Evolutionary conservation across 306 rosid species (phyloP), one percentile per base, ranked within the genome.

Genomic region (Trifolium repens): DNA sequence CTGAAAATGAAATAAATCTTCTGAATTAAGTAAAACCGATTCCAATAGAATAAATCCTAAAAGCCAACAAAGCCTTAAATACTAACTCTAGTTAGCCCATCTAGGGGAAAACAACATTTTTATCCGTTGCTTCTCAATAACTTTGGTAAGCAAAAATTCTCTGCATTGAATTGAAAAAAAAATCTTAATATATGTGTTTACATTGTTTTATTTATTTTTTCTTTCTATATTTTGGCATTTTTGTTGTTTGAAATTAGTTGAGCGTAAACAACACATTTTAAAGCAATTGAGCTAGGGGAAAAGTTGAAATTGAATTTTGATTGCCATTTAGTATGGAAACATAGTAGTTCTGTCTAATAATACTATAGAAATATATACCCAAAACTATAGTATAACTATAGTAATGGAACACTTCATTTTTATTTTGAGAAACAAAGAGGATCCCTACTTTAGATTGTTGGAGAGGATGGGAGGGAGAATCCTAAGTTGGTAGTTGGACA

Each of bases 31-130:
- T 17, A 39, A 53, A 76, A 37, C 19, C 1, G 26, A 52, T 39
- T 66, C 47, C 34, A 42, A 44, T 55, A n/a, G 30, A 61, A 40
- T 6, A 78, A 71, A 62, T n/a, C 16, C 72, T 64, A 14, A 7
- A 49, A 24, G 71, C 26, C 12, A 27, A 70, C 73, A 24, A 60
- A 24, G 26, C n/a, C 34, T 24, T 65, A 54, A 16, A 55, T 22
- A 55, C 4, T 68, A 44, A 69, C 24, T 55, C 39, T 30, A 47
- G 17, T 7, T 69, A 49, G 46, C 15, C 16, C 50, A 42, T 73
- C 70, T 5, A 17, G 4, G 46, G 53, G 70, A 15, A 22, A 34
- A 16, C 32, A 22, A 10, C 32, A 22, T 16, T 39, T 65, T 40
- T 40, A 16, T 5, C 30, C 39, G 69, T 7, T 65, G 49, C 22